Percentiles rank a stretch among this genome's conserved stretches.
These are phyloP conservation scores for Neopestalotiopsis rosae DNA, from an alignment of 2,329 filamentous ascomycete genomes.

Conservation along the genomic window DNA sequence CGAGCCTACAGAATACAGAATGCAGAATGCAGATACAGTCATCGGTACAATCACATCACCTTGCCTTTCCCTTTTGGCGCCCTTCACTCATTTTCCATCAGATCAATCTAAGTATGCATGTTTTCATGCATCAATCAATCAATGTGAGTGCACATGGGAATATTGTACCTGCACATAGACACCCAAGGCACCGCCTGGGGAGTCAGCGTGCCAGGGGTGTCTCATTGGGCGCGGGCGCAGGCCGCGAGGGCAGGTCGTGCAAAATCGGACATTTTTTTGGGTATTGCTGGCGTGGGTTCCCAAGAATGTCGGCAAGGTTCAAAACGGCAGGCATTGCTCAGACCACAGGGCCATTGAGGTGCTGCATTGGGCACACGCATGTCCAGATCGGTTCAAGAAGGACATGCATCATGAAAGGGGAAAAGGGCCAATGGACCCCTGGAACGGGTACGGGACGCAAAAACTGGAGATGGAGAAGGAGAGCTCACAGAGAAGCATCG, in stretches of 20 bases:
- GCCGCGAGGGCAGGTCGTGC: constrained; percentile 1
- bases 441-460: neutral
- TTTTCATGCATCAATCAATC: constrained; percentile 4
- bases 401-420: constrained; percentile 14
- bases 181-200: neutral
- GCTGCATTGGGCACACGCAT: constrained; percentile 16
- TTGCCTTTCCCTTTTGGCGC: neutral
- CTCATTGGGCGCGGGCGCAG: constrained; percentile 7
- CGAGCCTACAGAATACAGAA: too few species aligned
- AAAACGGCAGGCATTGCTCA: constrained; percentile 19
- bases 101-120: constrained; percentile 1
- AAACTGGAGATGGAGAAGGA: neutral
- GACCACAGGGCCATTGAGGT: constrained; percentile 10
- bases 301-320: constrained; percentile 15
- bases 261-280: constrained; percentile 18
- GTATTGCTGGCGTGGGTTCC: constrained; percentile 11
- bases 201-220: neutral
- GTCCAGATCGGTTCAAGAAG: constrained; percentile 17
- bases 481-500: neutral
- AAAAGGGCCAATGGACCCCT: constrained; percentile 6
- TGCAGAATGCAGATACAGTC: neutral
- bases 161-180: neutral
- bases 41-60: neutral
- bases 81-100: neutral
- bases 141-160: neutral